These are phyloP conservation scores for Chlamydomonas sp. DNA, from an alignment of 139 green algal genomes.

Conservation along the genomic window DNA sequence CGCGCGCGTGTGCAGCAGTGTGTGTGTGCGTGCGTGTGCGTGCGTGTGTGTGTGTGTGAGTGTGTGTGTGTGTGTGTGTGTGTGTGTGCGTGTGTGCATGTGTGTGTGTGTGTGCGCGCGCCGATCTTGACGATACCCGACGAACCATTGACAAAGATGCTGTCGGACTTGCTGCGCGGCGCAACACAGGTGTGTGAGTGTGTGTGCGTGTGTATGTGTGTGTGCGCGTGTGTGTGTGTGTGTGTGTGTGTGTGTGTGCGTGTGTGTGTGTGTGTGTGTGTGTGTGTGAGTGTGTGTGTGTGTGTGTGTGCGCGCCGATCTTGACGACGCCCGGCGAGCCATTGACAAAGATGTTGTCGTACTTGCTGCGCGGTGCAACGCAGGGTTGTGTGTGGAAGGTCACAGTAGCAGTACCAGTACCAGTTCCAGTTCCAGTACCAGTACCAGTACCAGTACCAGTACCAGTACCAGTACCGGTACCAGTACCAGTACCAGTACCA, in stretches of 20 bases:
- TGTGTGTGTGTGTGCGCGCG: neutral
- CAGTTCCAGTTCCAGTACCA: too few relatives aligned
- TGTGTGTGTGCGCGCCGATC: too few relatives aligned
- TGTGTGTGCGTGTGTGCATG: neutral
- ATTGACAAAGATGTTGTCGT: neutral
- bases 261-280: constrained; percentile 3
- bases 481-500: too few relatives aligned
- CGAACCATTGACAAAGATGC: neutral
- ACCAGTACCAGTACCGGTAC: too few relatives aligned
- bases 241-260: constrained; percentile 3
- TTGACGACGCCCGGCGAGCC: neutral
- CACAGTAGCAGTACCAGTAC: too few relatives aligned
- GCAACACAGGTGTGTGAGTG: too few relatives aligned
- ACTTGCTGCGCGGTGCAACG: neutral
- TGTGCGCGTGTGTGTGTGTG: constrained; percentile 1
- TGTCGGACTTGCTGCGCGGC: neutral
- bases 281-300: too few relatives aligned
- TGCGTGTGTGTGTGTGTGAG: constrained; percentile 3
- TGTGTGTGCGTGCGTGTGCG: neutral
- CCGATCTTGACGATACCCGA: too few relatives aligned
- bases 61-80: constrained; percentile 6
- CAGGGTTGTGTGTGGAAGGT: too few relatives aligned
- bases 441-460: too few relatives aligned
- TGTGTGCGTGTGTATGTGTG: constrained; percentile 1
- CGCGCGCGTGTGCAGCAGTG: too few relatives aligned